Percentiles rank a stretch among this genome's conserved stretches.
Evolutionary conservation across 139 green algal genomes (phyloP).

Genomic region (Klebsormidium nitens): DNA sequence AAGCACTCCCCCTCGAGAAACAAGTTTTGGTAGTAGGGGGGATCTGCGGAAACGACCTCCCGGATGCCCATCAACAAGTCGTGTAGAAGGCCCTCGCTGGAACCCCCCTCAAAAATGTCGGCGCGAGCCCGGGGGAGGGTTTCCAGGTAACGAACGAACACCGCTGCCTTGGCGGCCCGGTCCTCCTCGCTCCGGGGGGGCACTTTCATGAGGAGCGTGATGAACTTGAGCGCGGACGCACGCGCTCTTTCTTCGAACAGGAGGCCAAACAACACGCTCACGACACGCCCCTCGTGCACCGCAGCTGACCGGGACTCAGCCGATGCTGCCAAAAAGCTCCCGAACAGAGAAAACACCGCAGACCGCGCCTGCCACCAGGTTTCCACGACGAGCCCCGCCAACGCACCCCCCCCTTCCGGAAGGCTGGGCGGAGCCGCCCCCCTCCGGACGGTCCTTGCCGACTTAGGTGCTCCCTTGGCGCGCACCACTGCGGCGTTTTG

Average conservation of each 20-base stretch:
- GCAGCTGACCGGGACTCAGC: neutral
- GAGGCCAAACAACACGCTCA: constrained; percentile 8
- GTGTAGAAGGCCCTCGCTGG: constrained; percentile 1
- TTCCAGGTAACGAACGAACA: constrained; percentile 5
- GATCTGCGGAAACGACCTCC: neutral
- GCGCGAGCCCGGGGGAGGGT: constrained; percentile 3
- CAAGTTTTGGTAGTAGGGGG: constrained; percentile 26
- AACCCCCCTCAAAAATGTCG: neutral
- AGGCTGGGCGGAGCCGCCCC: no score
- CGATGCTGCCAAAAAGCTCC: neutral
- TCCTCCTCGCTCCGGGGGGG: neutral
- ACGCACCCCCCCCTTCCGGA: no score
- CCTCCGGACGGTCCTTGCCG: no score
- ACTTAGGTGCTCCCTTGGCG: neutral
- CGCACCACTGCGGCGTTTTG: neutral
- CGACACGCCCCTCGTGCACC: neutral
- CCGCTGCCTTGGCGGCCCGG: neutral
- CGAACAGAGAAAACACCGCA: constrained; percentile 1
- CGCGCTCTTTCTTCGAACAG: neutral
- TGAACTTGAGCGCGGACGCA: neutral
- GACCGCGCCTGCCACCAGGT: neutral
- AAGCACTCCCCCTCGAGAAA: constrained; percentile 35
- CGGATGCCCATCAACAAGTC: neutral
- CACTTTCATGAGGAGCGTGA: constrained; percentile 21
- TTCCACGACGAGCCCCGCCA: neutral